Evolutionary conservation across 192 early-diverging fungal genomes (phyloP).

Genomic region (Coemansia sp.): DNA sequence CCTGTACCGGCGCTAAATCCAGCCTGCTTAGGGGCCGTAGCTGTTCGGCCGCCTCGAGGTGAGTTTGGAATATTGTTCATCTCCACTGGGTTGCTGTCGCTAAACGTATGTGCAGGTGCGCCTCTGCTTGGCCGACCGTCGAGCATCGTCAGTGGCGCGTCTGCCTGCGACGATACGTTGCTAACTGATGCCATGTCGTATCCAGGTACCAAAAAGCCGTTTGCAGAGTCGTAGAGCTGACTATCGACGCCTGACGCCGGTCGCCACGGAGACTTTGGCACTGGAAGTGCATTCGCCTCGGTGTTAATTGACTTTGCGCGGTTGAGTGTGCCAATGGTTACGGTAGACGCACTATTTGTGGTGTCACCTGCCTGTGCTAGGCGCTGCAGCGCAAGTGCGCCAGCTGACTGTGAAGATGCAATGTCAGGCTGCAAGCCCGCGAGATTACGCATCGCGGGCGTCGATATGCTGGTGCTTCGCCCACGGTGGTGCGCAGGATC

Average conservation of each 20-base stretch:
- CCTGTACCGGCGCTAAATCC: constrained; percentile 24
- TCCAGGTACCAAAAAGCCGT: background rate
- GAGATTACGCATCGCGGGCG: constrained; percentile 15
- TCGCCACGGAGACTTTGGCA: constrained; percentile 14
- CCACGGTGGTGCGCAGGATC: background rate
- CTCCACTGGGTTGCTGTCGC: constrained; percentile 9
- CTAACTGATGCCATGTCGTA: constrained; percentile 21
- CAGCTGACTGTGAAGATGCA: constrained; percentile 11
- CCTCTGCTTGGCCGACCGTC: constrained; percentile 19
- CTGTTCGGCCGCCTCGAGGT: background rate
- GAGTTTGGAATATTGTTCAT: background rate
- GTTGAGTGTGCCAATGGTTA: constrained; percentile 3
- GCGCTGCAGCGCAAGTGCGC: constrained; percentile 12
- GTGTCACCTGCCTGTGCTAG: background rate
- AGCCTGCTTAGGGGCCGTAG: background rate
- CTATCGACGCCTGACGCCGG: constrained; percentile 9
- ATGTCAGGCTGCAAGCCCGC: background rate
- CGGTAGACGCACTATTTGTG: constrained; percentile 1
- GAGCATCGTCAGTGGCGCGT: constrained; percentile 35
- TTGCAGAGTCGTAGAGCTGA: constrained; percentile 7
- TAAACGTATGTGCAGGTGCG: background rate
- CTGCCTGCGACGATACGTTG: constrained; percentile 45
- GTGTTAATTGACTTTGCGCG: background rate
- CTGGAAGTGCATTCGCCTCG: background rate
- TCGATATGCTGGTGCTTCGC: constrained; percentile 22